These are phyloP conservation scores for Nitzschia sp. DNA, from an alignment of 108 stramenopile genomes.

Conservation along the genomic window DNA sequence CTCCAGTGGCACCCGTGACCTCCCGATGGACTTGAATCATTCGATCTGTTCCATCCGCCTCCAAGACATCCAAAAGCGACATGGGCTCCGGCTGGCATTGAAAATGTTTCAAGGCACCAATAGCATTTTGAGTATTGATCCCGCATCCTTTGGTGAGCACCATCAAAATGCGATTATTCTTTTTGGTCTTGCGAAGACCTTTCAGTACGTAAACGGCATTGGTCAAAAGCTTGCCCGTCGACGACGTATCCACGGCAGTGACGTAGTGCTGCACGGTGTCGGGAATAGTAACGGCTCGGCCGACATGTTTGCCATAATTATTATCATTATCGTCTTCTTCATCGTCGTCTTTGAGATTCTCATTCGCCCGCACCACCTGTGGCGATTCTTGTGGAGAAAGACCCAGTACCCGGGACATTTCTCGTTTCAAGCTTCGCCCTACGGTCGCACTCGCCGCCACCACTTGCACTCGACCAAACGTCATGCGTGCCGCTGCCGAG, in stretches of 20 bases:
- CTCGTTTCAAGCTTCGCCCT: constrained; percentile 88
- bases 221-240: constrained; percentile 70
- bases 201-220: constrained; percentile 65
- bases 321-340: constrained; percentile 1
- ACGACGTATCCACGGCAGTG: constrained; percentile 55
- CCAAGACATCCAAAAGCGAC: constrained; percentile 73
- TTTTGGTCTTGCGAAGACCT: constrained; percentile 12
- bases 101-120: constrained; percentile 88
- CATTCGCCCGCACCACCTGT: constrained; percentile 55
- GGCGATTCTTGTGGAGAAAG: constrained; percentile 80
- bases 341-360: constrained; percentile 27
- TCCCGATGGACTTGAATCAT: constrained; percentile 74
- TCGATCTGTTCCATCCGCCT: constrained; percentile 73
- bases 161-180: constrained; percentile 51
- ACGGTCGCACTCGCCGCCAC: constrained; percentile 94
- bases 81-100: constrained; percentile 70
- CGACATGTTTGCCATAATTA: constrained; percentile 39
- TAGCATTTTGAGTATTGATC: constrained; percentile 66
- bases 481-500: constrained; percentile 66
- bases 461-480: constrained; percentile 73
- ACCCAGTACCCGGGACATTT: constrained; percentile 83
- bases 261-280: constrained; percentile 72
- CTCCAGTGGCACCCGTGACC: constrained; percentile 77
- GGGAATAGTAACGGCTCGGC: constrained; percentile 84
- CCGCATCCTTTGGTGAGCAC: constrained; percentile 79